phyloP scores from a whole-genome alignment of 1,284 basidiomycete species.

The Xerocomus cyaneibrunnescens region DNA sequence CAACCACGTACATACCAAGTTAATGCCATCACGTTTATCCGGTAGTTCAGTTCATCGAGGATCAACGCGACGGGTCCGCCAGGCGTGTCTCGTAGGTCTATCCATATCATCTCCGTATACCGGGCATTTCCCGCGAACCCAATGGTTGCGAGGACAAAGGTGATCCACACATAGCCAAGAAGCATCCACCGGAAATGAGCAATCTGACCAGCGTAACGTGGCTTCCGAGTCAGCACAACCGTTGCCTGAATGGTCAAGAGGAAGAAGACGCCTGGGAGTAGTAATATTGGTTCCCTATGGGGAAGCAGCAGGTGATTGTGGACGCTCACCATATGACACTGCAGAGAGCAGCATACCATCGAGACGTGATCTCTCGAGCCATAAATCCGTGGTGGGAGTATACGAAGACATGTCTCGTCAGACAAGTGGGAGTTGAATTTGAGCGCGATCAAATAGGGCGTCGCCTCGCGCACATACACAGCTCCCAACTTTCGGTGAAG shows the following conservation, averaged over 20 bases:
- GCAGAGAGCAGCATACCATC: slow-evolving; percentile 24
- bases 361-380: slow-evolving; percentile 31
- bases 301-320: background rate
- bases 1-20: slow-evolving; percentile 19
- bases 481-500: background rate
- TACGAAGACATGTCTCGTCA: slow-evolving; percentile 19
- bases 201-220: background rate
- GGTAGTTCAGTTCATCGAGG: slow-evolving; percentile 24
- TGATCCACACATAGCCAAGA: slow-evolving; percentile 25
- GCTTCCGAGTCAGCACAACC: slow-evolving; percentile 6
- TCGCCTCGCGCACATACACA: background rate
- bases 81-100: slow-evolving; percentile 26
- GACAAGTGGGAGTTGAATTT: background rate
- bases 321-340: slow-evolving; percentile 21
- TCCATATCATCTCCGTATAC: slow-evolving; percentile 38
- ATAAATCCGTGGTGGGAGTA: slow-evolving; percentile 22
- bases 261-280: slow-evolving; percentile 19
- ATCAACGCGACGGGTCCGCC: slow-evolving; percentile 29
- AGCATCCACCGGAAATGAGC: slow-evolving; percentile 6
- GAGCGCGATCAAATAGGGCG: no score
- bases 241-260: slow-evolving; percentile 24
- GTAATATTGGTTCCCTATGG: background rate
- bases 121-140: slow-evolving; percentile 31
- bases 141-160: slow-evolving; percentile 34
- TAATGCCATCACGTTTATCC: slow-evolving; percentile 28